Percentiles rank a stretch among this genome's conserved stretches.
phyloP scores from a whole-genome alignment of 2,329 filamentous ascomycete genomes.

The Penicillium olsonii region DNA sequence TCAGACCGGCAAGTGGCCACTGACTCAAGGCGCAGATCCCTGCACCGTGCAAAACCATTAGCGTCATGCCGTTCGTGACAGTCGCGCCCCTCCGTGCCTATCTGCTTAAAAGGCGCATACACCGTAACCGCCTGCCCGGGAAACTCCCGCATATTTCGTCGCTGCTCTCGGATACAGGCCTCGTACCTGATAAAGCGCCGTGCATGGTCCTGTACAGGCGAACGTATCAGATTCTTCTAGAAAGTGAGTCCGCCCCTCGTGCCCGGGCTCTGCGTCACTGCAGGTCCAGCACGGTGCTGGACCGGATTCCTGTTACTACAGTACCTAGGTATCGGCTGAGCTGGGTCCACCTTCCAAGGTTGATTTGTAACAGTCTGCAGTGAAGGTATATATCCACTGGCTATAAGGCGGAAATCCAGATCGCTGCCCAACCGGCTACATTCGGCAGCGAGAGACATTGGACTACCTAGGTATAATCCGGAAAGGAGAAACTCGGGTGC shows the following conservation, averaged over 20 bases:
- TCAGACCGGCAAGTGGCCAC: conserved; percentile 9
- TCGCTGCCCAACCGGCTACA: conserved; percentile 10
- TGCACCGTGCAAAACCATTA: conserved; percentile 22
- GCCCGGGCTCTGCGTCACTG: background rate
- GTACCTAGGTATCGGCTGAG: no score
- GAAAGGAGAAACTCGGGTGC: background rate
- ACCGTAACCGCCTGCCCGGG: conserved; percentile 4
- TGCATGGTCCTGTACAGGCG: background rate
- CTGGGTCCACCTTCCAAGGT: no score
- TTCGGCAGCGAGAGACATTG: conserved; percentile 6
- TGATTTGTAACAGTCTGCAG: no score
- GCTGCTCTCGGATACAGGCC: no score
- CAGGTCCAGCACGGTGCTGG: no score
- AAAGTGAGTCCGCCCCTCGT: conserved; percentile 4
- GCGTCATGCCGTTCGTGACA: conserved; percentile 20
- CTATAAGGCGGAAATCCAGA: no score
- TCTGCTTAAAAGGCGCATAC: conserved; percentile 14
- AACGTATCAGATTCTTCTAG: background rate
- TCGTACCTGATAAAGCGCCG: background rate
- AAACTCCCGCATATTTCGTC: conserved; percentile 1
- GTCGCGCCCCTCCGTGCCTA: conserved; percentile 6
- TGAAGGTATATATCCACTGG: no score
- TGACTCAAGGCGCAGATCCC: conserved; percentile 23
- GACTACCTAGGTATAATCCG: no score
- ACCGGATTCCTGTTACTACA: no score